phyloP scores from a whole-genome alignment of 768 basidiomycete species.

The Tylopilus subfusipes region DNA sequence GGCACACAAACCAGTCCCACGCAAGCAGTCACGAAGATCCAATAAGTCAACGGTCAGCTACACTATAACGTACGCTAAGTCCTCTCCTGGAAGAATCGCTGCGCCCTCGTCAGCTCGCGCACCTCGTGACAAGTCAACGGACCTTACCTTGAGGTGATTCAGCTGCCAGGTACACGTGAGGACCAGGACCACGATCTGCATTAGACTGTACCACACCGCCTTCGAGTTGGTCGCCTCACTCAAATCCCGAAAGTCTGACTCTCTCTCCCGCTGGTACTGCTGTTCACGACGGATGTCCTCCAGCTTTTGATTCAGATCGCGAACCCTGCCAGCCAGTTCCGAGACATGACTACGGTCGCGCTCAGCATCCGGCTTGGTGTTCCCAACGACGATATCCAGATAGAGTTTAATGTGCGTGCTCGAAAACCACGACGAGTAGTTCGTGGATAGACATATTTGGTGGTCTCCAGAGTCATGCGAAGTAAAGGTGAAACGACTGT shows the following conservation, averaged over 20 bases:
- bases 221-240: conserved; percentile 88
- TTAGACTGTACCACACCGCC: conserved; percentile 92
- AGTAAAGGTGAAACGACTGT: conserved; percentile 95
- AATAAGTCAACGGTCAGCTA: conserved; percentile 9
- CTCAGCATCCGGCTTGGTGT: conserved; percentile 80
- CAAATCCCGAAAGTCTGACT: conserved; percentile 82
- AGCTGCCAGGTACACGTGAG: conserved; percentile 92
- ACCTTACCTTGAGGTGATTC: conserved; percentile 78
- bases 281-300: conserved; percentile 94
- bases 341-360: conserved; percentile 84
- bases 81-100: conserved; percentile 87
- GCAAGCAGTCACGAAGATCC: not conserved
- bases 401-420: conserved; percentile 89
- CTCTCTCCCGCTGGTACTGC: conserved; percentile 95
- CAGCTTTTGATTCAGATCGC: conserved; percentile 90
- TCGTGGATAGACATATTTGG: conserved; percentile 92
- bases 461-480: conserved; percentile 97
- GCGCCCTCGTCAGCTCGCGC: conserved; percentile 4
- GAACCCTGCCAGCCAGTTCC: conserved; percentile 75
- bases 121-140: not conserved
- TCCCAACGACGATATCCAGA: conserved; percentile 91
- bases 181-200: conserved; percentile 81
- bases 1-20: not conserved
- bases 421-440: conserved; percentile 86
- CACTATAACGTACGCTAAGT: conserved; percentile 36